Evolutionary conservation across 495 filamentous ascomycete genomes (phyloP).

Genomic region (Glonium stellatum): DNA sequence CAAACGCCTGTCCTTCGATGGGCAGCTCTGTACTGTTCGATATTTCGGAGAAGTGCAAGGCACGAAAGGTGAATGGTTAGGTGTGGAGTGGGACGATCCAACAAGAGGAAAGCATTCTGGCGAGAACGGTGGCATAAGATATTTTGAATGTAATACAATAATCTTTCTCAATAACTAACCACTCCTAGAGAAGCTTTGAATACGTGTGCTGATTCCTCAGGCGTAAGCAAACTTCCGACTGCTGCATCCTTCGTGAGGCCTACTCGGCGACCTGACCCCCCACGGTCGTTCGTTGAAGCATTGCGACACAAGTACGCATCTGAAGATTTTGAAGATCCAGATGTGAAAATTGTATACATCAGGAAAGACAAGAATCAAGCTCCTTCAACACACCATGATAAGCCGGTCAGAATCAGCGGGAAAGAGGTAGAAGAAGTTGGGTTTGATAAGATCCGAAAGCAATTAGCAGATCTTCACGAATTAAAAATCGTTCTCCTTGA

Average conservation of each 20-base stretch:
- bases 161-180: background rate
- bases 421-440: constrained; percentile 94
- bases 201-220: constrained; percentile 37
- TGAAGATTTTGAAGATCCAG: constrained; percentile 34
- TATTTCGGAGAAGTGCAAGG: constrained; percentile 71
- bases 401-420: constrained; percentile 62
- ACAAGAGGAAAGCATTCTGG: constrained; percentile 84
- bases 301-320: constrained; percentile 75
- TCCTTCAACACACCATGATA: constrained; percentile 17
- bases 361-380: constrained; percentile 11
- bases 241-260: constrained; percentile 84
- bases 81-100: constrained; percentile 93
- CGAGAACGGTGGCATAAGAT: constrained; percentile 65
- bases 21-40: constrained; percentile 71
- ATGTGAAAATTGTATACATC: constrained; percentile 25
- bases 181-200: background rate
- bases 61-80: constrained; percentile 78
- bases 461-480: constrained; percentile 69
- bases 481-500: constrained; percentile 78
- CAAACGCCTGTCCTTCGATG: constrained; percentile 70
- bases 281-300: constrained; percentile 69
- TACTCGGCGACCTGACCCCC: constrained; percentile 57
- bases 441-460: constrained; percentile 82
- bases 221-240: constrained; percentile 56
- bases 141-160: constrained; percentile 66